A percentile compares a stretch with the other conserved stretches of the same genome.
Conservation (phyloP, 345 rosid genomes). For the Syzygium aqueum region DNA sequence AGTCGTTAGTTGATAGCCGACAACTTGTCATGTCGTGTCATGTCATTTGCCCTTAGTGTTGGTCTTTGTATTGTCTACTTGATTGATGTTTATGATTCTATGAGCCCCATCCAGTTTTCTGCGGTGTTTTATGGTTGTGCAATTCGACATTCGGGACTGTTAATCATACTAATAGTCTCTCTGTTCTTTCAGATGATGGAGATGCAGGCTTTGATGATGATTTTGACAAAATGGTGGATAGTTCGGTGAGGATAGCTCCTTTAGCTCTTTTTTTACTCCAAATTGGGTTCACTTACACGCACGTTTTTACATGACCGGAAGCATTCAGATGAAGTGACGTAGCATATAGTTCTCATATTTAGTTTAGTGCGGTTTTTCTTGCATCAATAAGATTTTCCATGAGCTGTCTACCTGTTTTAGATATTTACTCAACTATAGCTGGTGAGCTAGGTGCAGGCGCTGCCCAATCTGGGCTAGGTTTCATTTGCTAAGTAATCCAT, state of each 20-base stretch:
- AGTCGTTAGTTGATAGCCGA: neutral
- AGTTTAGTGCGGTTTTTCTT: neutral
- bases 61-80: neutral
- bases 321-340: neutral
- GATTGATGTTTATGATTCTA: neutral
- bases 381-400: neutral
- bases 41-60: neutral
- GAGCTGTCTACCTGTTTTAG: neutral
- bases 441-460: neutral
- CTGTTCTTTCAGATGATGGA: conserved; percentile 29
- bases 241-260: conserved; percentile 28
- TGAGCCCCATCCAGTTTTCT: neutral
- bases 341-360: neutral
- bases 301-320: neutral
- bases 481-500: neutral
- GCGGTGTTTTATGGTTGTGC: neutral
- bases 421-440: neutral
- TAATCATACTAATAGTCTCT: neutral
- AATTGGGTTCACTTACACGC: neutral
- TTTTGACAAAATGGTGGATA: conserved; percentile 39
- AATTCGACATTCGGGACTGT: neutral
- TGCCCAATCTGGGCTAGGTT: neutral
- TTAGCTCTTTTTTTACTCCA: neutral
- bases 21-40: neutral
- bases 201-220: conserved; percentile 35